phyloP scores from a whole-genome alignment of 129 eudicot species.

The Lonicera japonica region DNA sequence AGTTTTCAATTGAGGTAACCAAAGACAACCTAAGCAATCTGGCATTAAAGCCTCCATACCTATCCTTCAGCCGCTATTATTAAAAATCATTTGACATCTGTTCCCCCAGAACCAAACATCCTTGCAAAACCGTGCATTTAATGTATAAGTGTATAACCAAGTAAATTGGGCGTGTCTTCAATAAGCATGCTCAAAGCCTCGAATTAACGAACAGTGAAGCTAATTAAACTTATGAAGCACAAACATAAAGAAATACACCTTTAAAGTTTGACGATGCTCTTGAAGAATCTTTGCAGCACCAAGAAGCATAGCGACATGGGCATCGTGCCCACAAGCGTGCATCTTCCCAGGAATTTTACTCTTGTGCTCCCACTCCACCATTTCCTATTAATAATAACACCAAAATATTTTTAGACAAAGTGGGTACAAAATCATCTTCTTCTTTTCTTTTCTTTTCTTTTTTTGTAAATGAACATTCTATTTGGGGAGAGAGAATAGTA shows the following conservation, averaged over 20 bases:
- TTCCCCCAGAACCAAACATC: too few species aligned
- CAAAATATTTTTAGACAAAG: too few species aligned
- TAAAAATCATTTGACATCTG: too few species aligned
- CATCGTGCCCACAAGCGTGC: constrained; percentile 99
- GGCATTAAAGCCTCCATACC: too few species aligned
- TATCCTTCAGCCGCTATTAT: too few species aligned
- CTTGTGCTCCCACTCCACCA: constrained; percentile 98
- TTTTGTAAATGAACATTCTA: too few species aligned
- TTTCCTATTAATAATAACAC: constrained; percentile 59
- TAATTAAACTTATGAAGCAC: background rate
- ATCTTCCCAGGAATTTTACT: constrained; percentile 85
- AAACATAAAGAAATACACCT: constrained; percentile 42
- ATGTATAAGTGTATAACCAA: too few species aligned
- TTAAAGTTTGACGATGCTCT: constrained; percentile 47
- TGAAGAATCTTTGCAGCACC: constrained; percentile 98
- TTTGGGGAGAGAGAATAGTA: too few species aligned
- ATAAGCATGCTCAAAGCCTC: background rate
- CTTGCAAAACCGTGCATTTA: too few species aligned
- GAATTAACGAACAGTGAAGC: background rate
- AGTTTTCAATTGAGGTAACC: too few species aligned
- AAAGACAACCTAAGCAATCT: too few species aligned
- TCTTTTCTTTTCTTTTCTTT: too few species aligned
- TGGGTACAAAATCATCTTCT: constrained; percentile 3
- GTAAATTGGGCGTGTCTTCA: background rate
- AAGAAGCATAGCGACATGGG: constrained; percentile 98